Conservation (phyloP, 768 basidiomycete genomes). For the Tylopilus cervinicoccineus region DNA sequence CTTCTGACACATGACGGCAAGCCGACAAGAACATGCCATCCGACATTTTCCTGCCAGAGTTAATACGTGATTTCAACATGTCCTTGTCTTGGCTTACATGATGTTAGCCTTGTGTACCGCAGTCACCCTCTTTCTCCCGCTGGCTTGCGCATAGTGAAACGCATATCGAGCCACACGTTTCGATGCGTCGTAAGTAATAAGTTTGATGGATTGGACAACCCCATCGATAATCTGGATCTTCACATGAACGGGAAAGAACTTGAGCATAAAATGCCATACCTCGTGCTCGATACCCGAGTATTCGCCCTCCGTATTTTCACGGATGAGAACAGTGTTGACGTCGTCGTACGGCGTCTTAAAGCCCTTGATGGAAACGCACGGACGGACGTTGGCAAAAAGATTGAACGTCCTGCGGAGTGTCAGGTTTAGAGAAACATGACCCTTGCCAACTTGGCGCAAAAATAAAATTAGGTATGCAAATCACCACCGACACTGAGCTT, state of each 20-base stretch:
- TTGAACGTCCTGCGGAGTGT: conserved; percentile 97
- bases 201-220: conserved; percentile 98
- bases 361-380: conserved; percentile 92
- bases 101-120: conserved; percentile 99
- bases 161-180: conserved; percentile 98
- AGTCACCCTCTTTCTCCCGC: conserved; percentile 87
- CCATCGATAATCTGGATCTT: conserved; percentile 78
- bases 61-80: conserved; percentile 8
- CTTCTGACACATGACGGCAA: conserved; percentile 93
- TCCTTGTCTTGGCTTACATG: conserved; percentile 57
- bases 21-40: conserved; percentile 99
- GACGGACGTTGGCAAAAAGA: conserved; percentile 97
- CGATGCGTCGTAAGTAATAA: conserved; percentile 98
- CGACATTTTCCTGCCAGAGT: conserved; percentile 87
- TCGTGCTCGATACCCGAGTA: conserved; percentile 99
- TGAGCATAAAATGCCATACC: conserved; percentile 40
- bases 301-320: conserved; percentile 99
- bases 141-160: conserved; percentile 92
- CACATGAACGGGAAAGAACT: conserved; percentile 12
- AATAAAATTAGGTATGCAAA: conserved; percentile 12
- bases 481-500: conserved; percentile 30
- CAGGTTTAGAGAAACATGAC: conserved; percentile 96
- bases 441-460: conserved; percentile 81
- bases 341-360: conserved; percentile 99
- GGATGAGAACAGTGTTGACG: conserved; percentile 96